These are phyloP conservation scores for Aureobasidium pullulans DNA, from an alignment of 2,329 filamentous ascomycete genomes.

Conservation along the genomic window DNA sequence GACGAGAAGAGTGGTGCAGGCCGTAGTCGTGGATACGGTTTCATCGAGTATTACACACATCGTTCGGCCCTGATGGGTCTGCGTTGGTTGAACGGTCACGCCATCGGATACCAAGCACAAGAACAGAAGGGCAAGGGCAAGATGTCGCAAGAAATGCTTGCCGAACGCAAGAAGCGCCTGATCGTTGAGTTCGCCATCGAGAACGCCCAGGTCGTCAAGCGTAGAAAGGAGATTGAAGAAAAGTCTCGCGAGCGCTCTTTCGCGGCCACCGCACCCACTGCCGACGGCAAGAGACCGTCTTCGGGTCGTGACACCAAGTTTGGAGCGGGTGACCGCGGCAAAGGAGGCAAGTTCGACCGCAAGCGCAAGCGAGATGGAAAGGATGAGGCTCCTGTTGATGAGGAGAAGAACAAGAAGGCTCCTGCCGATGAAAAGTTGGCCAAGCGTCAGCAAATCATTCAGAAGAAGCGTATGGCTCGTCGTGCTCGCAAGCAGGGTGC, in stretches of 20 bases:
- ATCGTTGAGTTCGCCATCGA: conserved; percentile 98
- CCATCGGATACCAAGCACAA: conserved; percentile 47
- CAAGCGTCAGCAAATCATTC: conserved; percentile 70
- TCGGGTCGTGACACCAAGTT: conserved; percentile 9
- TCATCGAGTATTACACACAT: conserved; percentile 93
- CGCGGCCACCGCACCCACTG: conserved; percentile 12
- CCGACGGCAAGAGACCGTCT: neutral
- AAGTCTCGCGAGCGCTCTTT: conserved; percentile 39
- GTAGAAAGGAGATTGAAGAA: conserved; percentile 59
- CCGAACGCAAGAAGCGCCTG: conserved; percentile 77
- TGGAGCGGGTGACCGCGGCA: conserved; percentile 15
- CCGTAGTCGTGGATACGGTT: conserved; percentile 86
- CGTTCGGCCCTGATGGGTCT: conserved; percentile 92
- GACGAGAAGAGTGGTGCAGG: conserved; percentile 69
- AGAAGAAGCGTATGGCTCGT: conserved; percentile 72
- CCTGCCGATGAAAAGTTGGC: conserved; percentile 47
- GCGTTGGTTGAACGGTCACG: conserved; percentile 81
- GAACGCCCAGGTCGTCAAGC: conserved; percentile 88
- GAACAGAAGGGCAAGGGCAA: conserved; percentile 31
- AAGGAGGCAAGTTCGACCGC: conserved; percentile 22
- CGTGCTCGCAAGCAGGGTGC: conserved; percentile 35
- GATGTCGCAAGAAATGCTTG: conserved; percentile 34
- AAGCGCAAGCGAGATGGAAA: conserved; percentile 34
- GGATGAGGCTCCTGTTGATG: conserved; percentile 17
- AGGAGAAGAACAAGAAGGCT: conserved; percentile 27